These are phyloP conservation scores for Achaetomium macrosporum DNA, from an alignment of 2,329 filamentous ascomycete species.

Conservation along the genomic window DNA sequence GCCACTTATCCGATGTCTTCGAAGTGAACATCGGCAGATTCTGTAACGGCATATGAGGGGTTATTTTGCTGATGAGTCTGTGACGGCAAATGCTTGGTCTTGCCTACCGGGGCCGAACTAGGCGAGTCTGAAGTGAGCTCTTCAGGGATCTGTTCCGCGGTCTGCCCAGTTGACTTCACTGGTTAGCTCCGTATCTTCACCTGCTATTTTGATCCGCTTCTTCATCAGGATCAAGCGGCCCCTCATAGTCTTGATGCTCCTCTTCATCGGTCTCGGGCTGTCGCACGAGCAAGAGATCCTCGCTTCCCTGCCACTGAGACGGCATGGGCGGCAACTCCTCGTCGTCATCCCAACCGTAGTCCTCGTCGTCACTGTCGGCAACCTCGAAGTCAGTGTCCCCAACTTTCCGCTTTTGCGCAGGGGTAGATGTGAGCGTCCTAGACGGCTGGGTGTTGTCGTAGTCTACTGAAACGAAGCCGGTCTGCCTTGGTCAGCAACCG, in stretches of 20 bases:
- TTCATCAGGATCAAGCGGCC: slow-evolving; percentile 29
- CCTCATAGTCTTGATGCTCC: slow-evolving; percentile 22
- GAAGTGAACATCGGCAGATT: background rate
- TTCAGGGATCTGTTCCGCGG: background rate
- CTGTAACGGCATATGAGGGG: background rate
- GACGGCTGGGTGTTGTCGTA: slow-evolving; percentile 36
- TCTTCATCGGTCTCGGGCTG: slow-evolving; percentile 32
- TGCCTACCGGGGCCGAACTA: background rate
- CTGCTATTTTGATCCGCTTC: slow-evolving; percentile 3
- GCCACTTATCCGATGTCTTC: background rate
- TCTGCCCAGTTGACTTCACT: background rate
- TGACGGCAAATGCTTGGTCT: background rate
- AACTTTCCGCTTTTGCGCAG: slow-evolving; percentile 58
- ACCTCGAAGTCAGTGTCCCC: slow-evolving; percentile 54
- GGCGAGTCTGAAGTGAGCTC: background rate
- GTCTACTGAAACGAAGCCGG: slow-evolving; percentile 38
- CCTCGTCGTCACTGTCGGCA: slow-evolving; percentile 58
- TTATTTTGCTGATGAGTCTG: background rate
- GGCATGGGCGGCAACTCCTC: slow-evolving; percentile 55
- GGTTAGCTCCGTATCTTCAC: background rate
- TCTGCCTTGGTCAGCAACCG: slow-evolving; percentile 29
- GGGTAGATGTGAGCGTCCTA: slow-evolving; percentile 29
- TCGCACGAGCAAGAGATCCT: slow-evolving; percentile 51
- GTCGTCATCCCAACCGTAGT: slow-evolving; percentile 68
- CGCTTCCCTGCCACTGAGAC: slow-evolving; percentile 63